Percentiles rank a stretch among this genome's conserved stretches.
phyloP scores from a whole-genome alignment of 371 early-diverging fungal species.

The Mucor racemosus region DNA sequence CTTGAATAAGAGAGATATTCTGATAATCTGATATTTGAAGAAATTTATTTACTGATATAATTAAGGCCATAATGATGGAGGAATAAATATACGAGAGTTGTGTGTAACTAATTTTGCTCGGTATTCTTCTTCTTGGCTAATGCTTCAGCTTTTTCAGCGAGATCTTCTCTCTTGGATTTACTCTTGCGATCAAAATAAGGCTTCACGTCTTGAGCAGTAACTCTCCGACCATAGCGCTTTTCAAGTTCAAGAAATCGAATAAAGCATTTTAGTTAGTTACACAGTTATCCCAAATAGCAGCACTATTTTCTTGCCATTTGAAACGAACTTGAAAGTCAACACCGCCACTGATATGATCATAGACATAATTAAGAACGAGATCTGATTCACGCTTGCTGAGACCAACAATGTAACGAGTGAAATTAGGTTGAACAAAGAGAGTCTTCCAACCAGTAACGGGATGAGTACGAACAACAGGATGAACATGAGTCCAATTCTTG shows the following conservation, averaged over 20 bases:
- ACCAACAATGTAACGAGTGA: conserved; percentile 63
- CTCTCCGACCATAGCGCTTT: conserved; percentile 50
- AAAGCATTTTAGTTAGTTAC: conserved; percentile 57
- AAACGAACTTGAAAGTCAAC: conserved; percentile 69
- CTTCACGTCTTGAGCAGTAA: conserved; percentile 55
- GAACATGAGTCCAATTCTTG: conserved; percentile 43
- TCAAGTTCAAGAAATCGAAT: conserved; percentile 54
- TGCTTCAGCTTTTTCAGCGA: conserved; percentile 15
- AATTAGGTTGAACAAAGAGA: conserved; percentile 65
- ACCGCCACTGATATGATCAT: conserved; percentile 42
- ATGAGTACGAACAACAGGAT: conserved; percentile 70
- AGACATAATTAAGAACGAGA: conserved; percentile 57
- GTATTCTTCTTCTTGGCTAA: neutral
- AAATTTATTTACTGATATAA: no score
- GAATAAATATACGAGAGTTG: no score
- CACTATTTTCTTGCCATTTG: conserved; percentile 62
- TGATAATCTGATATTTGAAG: no score
- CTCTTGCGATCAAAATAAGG: conserved; percentile 65
- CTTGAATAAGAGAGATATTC: no score
- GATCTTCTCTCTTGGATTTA: conserved; percentile 29
- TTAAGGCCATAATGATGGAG: no score
- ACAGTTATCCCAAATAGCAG: conserved; percentile 75
- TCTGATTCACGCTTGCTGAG: conserved; percentile 60
- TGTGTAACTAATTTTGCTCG: neutral
- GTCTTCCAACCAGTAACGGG: conserved; percentile 75